Percentiles rank a stretch among this genome's conserved stretches.
phyloP scores from a whole-genome alignment of 139 green algal genomes.

The Chlamydomonas urium region DNA sequence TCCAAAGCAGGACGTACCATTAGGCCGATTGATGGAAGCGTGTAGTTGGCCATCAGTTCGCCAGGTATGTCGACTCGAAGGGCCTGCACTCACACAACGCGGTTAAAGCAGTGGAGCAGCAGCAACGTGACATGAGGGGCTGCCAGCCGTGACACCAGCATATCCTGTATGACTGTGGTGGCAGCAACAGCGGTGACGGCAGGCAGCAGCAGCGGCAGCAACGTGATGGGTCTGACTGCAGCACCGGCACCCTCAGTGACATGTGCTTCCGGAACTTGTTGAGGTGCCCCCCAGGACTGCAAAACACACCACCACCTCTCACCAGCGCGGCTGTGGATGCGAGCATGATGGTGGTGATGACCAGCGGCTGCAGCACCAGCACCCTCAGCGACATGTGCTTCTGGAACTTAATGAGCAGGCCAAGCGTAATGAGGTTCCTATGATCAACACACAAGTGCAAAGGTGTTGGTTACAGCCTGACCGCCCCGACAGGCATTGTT shows the following conservation, averaged over 20 bases:
- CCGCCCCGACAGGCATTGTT: no score
- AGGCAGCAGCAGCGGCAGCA: neutral
- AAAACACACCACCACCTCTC: neutral
- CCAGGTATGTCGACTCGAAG: conserved; percentile 24
- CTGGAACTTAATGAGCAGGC: conserved; percentile 43
- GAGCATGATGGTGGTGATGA: conserved; percentile 46
- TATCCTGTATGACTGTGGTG: neutral
- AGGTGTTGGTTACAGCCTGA: neutral
- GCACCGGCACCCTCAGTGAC: no score
- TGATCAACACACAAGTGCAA: no score
- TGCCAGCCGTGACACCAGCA: neutral
- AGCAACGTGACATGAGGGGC: neutral
- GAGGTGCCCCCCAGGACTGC: no score
- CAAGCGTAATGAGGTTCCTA: conserved; percentile 37
- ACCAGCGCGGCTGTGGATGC: conserved; percentile 40
- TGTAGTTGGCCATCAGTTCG: conserved; percentile 38
- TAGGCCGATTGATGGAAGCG: conserved; percentile 38
- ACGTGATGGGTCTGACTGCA: neutral
- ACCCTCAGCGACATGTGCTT: conserved; percentile 35
- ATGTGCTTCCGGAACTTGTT: no score
- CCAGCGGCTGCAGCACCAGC: conserved; percentile 44
- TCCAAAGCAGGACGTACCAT: conserved; percentile 20
- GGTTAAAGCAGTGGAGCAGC: neutral
- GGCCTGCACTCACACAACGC: conserved; percentile 19
- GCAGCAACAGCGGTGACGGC: neutral